These are phyloP conservation scores for Quercus bicolor DNA, from an alignment of 306 rosid species.

Conservation along the genomic window DNA sequence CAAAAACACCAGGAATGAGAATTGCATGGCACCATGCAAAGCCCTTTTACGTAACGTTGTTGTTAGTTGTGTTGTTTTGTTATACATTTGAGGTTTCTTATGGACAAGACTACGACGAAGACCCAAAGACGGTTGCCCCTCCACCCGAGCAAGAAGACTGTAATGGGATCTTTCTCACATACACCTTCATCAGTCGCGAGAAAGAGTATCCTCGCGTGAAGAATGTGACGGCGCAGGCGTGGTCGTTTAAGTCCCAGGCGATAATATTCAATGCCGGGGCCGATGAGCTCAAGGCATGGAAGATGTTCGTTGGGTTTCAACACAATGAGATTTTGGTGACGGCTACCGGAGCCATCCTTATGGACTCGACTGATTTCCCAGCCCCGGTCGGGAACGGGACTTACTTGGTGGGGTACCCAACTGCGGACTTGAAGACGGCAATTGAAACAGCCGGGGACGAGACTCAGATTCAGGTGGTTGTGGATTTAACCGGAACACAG, in stretches of 20 bases:
- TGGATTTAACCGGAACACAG: slow-evolving; percentile 47
- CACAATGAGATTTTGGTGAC: slow-evolving; percentile 66
- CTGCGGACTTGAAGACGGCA: slow-evolving; percentile 60
- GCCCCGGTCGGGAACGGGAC: slow-evolving; percentile 67
- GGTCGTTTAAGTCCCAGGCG: slow-evolving; percentile 73
- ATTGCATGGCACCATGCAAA: slow-evolving; percentile 18
- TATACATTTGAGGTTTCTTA: slow-evolving; percentile 18
- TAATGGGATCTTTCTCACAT: slow-evolving; percentile 66
- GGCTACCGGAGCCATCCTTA: slow-evolving; percentile 40
- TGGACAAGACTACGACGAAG: slow-evolving; percentile 36
- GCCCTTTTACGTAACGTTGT: neutral
- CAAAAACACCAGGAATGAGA: slow-evolving; percentile 25
- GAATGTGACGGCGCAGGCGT: slow-evolving; percentile 65
- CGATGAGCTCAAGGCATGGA: slow-evolving; percentile 61
- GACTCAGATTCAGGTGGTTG: slow-evolving; percentile 44
- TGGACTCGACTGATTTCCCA: slow-evolving; percentile 66
- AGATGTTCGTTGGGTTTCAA: slow-evolving; percentile 72
- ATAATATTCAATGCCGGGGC: slow-evolving; percentile 53
- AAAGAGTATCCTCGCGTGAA: slow-evolving; percentile 59
- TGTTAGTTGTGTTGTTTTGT: slow-evolving; percentile 10
- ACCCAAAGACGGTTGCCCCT: neutral
- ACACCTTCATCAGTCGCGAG: slow-evolving; percentile 34
- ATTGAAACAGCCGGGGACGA: slow-evolving; percentile 66
- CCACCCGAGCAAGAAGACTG: slow-evolving; percentile 39
- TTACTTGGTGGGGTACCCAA: slow-evolving; percentile 38